phyloP scores from a whole-genome alignment of 2,329 filamentous ascomycete genomes.

The Alternaria ethzedia region DNA sequence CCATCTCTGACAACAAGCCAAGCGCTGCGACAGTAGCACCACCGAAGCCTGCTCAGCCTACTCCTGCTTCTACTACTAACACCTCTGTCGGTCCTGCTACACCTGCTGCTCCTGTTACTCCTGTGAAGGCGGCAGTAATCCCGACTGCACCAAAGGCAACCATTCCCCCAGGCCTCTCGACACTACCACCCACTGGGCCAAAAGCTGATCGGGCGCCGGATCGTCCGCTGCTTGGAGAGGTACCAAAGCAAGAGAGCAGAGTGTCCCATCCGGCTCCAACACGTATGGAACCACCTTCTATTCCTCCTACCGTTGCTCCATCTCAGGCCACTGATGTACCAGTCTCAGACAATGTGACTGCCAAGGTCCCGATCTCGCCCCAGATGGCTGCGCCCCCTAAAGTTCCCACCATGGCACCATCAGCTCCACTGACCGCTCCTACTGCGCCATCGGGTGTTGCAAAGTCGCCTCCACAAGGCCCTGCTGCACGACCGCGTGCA shows the following conservation, averaged over 20 bases:
- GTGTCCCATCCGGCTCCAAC: conserved; percentile 18
- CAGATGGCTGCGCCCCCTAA: conserved; percentile 15
- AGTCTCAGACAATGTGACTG: conserved; percentile 19
- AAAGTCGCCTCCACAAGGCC: conserved; percentile 40
- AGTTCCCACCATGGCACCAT: background rate
- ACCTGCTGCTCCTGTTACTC: conserved; percentile 22
- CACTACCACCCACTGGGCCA: conserved; percentile 50
- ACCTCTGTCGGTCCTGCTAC: conserved; percentile 12
- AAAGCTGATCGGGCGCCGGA: conserved; percentile 47
- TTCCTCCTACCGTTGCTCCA: conserved; percentile 21
- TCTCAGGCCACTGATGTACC: conserved; percentile 8
- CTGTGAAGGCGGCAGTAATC: conserved; percentile 23
- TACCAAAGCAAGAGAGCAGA: conserved; percentile 26
- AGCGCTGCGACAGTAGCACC: conserved; percentile 27
- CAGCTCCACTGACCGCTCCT: conserved; percentile 10
- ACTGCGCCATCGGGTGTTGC: conserved; percentile 18
- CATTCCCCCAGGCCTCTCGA: conserved; percentile 46
- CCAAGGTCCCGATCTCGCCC: conserved; percentile 17
- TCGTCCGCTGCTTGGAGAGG: conserved; percentile 28
- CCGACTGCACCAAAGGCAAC: conserved; percentile 41
- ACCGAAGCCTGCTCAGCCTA: conserved; percentile 34
- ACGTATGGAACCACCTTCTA: conserved; percentile 32
- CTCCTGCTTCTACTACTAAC: conserved; percentile 26
- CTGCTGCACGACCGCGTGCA: conserved; percentile 32
- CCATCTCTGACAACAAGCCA: conserved; percentile 44